Conservation (phyloP, 805 yeast species). For the Ogataea dorogensis region DNA sequence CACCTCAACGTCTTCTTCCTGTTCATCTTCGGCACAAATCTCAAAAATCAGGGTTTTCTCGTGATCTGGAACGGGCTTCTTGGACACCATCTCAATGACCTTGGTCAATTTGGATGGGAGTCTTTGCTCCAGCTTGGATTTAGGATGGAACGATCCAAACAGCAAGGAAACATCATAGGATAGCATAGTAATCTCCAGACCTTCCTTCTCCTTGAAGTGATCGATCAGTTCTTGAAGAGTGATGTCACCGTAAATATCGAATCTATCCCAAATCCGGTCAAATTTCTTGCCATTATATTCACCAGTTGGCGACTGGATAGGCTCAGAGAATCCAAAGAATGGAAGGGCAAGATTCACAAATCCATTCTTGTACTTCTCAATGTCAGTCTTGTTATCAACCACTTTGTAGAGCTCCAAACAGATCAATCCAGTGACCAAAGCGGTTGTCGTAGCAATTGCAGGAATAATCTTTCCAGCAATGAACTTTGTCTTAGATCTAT, state of each 20-base stretch:
- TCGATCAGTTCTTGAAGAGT: constrained; percentile 73
- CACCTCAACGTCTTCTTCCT: constrained; percentile 94
- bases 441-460: constrained; percentile 99
- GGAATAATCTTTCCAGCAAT: constrained; percentile 99
- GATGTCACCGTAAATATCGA: constrained; percentile 73
- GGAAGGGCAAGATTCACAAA: constrained; percentile 91
- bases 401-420: constrained; percentile 91
- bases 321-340: constrained; percentile 95
- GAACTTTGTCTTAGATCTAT: constrained; percentile 85
- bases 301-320: constrained; percentile 80
- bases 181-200: constrained; percentile 85
- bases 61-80: constrained; percentile 73
- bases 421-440: constrained; percentile 91
- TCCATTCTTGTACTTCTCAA: constrained; percentile 91
- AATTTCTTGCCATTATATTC: constrained; percentile 75
- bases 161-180: constrained; percentile 86
- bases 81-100: constrained; percentile 79
- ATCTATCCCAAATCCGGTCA: constrained; percentile 95
- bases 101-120: constrained; percentile 63
- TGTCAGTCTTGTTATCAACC: constrained; percentile 65
- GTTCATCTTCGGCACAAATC: constrained; percentile 85
- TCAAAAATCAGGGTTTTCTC: constrained; percentile 80
- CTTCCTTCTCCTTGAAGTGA: constrained; percentile 77
- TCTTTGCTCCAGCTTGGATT: constrained; percentile 83
- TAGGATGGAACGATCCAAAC: constrained; percentile 92